phyloP scores from a whole-genome alignment of 148 eudicot species.

The Fagopyrum esculentum region DNA sequence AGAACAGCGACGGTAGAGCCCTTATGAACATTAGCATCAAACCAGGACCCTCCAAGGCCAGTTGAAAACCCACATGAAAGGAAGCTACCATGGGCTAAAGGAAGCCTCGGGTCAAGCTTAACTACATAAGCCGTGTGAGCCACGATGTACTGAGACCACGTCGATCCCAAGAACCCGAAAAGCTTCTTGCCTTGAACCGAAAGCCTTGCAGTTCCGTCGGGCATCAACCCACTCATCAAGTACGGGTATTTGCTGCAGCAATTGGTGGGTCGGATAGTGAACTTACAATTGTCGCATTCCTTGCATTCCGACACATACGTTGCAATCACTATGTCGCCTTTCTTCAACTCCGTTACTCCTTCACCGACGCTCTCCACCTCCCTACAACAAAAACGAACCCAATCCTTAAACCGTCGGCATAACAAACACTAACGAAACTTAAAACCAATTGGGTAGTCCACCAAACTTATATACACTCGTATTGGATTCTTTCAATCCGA shows the following conservation, averaged over 20 bases:
- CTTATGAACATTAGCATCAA: slow-evolving; percentile 21
- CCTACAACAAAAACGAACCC: slow-evolving; percentile 15
- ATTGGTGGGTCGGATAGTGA: slow-evolving; percentile 24
- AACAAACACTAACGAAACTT: not conserved
- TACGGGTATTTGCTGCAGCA: slow-evolving; percentile 24
- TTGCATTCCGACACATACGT: slow-evolving; percentile 37
- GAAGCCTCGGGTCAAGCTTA: slow-evolving; percentile 33
- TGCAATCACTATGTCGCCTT: slow-evolving; percentile 42
- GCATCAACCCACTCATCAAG: slow-evolving; percentile 25
- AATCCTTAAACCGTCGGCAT: not conserved
- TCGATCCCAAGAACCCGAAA: slow-evolving; percentile 33
- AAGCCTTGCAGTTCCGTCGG: slow-evolving; percentile 40
- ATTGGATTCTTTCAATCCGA: too few relatives aligned
- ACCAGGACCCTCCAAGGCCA: slow-evolving; percentile 45
- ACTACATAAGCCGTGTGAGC: slow-evolving; percentile 26
- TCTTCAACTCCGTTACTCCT: slow-evolving; percentile 26
- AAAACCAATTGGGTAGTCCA: too few relatives aligned
- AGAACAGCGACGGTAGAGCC: slow-evolving; percentile 43
- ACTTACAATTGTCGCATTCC: slow-evolving; percentile 30
- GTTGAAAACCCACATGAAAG: slow-evolving; percentile 45
- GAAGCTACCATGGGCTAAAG: slow-evolving; percentile 37
- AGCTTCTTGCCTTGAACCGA: slow-evolving; percentile 19
- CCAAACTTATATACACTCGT: too few relatives aligned
- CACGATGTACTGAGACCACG: slow-evolving; percentile 44
- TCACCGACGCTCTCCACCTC: slow-evolving; percentile 47